Conservation (phyloP, 1,139 yeast species). For the Casaregolazyma lundiana region DNA sequence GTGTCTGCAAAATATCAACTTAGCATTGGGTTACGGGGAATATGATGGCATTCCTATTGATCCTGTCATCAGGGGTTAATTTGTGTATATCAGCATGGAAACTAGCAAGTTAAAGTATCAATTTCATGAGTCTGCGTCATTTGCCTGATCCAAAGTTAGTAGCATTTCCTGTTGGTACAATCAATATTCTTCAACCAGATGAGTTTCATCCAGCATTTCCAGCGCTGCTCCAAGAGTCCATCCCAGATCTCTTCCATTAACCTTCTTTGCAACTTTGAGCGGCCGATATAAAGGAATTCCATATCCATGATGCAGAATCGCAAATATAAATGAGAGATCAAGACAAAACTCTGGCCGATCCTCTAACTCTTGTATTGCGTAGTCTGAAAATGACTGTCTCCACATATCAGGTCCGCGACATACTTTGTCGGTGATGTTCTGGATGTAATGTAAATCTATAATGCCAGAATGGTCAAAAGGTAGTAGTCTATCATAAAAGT, state of each 20-base stretch:
- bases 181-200: slow-evolving; percentile 12
- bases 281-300: slow-evolving; percentile 82
- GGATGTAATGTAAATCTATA: slow-evolving; percentile 70
- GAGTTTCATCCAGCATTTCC: slow-evolving; percentile 51
- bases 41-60: slow-evolving; percentile 81
- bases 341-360: slow-evolving; percentile 87
- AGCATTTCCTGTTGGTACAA: not conserved
- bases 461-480: slow-evolving; percentile 85
- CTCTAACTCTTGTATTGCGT: slow-evolving; percentile 49
- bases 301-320: slow-evolving; percentile 86
- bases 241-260: slow-evolving; percentile 78
- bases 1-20: slow-evolving; percentile 91
- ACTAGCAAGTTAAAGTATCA: too few relatives aligned
- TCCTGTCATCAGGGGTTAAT: slow-evolving; percentile 25
- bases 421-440: slow-evolving; percentile 67
- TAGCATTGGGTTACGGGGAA: slow-evolving; percentile 86
- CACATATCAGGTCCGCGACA: slow-evolving; percentile 75
- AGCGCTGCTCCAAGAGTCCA: slow-evolving; percentile 95
- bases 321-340: slow-evolving; percentile 79
- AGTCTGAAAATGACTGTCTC: slow-evolving; percentile 50
- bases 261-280: slow-evolving; percentile 75
- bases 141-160: too few relatives aligned
- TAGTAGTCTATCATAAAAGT: slow-evolving; percentile 81
- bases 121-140: too few relatives aligned
- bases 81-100: not conserved